These are phyloP conservation scores for Aspergillus indologenus DNA, from an alignment of 495 filamentous ascomycete species.

Conservation along the genomic window DNA sequence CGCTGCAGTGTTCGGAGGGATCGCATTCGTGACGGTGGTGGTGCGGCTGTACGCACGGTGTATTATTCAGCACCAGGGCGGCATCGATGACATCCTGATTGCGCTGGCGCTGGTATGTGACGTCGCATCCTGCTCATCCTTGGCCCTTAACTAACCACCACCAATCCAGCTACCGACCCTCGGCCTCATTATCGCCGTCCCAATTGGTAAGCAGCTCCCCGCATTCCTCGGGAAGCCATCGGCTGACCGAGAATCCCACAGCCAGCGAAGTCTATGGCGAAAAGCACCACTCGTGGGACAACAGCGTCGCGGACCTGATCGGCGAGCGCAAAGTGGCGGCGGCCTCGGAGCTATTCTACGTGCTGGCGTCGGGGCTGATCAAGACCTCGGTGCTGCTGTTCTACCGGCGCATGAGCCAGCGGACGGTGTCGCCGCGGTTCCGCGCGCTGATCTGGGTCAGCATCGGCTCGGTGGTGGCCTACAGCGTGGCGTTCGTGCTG, in stretches of 20 bases:
- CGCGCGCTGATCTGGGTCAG: slow-evolving; percentile 9
- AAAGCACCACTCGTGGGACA: slow-evolving; percentile 15
- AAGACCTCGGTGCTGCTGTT: slow-evolving; percentile 11
- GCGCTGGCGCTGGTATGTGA: slow-evolving; percentile 7
- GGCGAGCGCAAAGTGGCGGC: slow-evolving; percentile 12
- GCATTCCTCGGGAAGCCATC: no score
- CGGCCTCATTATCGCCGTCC: background rate
- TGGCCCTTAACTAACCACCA: background rate
- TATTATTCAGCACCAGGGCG: slow-evolving; percentile 7
- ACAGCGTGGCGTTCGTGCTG: slow-evolving; percentile 9
- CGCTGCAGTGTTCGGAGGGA: background rate
- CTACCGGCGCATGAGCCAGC: slow-evolving; percentile 13
- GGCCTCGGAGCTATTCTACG: slow-evolving; percentile 11
- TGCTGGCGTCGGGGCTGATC: slow-evolving; percentile 1
- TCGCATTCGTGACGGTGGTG: slow-evolving; percentile 4
- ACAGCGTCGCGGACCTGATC: slow-evolving; percentile 2
- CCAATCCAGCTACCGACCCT: background rate
- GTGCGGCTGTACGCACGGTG: slow-evolving; percentile 10
- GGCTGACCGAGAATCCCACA: background rate
- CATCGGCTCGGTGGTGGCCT: slow-evolving; percentile 9
- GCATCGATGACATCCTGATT: slow-evolving; percentile 9
- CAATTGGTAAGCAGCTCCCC: background rate
- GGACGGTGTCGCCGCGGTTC: slow-evolving; percentile 8
- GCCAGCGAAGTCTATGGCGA: slow-evolving; percentile 5
- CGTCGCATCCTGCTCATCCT: background rate